Base-by-base conservation (phyloP, 108 stramenopile species). In the Schizochytrium sp. region DNA sequence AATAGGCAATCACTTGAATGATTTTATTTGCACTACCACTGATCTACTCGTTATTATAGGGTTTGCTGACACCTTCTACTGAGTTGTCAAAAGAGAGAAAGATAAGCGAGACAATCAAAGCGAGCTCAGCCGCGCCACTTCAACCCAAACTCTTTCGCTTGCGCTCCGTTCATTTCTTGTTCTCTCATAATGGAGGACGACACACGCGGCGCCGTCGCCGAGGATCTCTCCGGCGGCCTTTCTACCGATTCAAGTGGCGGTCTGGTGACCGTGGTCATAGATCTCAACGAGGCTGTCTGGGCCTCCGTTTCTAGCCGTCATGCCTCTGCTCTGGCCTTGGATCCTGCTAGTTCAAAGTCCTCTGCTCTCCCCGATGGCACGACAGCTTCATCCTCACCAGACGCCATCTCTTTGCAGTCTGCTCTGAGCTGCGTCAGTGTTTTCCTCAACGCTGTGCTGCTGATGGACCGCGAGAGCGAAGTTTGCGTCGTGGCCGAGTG, bases 361-460 rank as follows among this genome's bases (percentile, higher is more conserved):
- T 28, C 28, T 28, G 28, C 28, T 28, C 28, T 28, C 28, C 28
- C 28, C 28, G 28, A 28, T 28, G 28, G 28, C 28, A 28, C 28
- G 28, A 28, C 76, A 49, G 55, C 76, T 8, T 55, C 28, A 55
- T n/a, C 50, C 76, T 69, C 76, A 8, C 50, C 12, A 55, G 76
- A 60, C 0, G 59, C 59, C 59, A 60, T 60, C 19, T 60, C 59
- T 17, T n/a, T 60, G 59, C 19, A 17, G 59, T 17, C 59, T 38
- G 76, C 76, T 5, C 76, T 83, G 28, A 83, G 53, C 3, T 55
- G 76, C 76, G 76, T 83, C 17, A 53, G 49, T 5, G 76, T 83
- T 38, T 83, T 83, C 47, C 76, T 83, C 17, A 83, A 55, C 76
- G 76, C 76, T 5, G 76, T 83, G 76, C 47, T n/a, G 76, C 76